Base-by-base conservation (phyloP, 1,139 yeast species). In the Candida smagusa region DNA sequence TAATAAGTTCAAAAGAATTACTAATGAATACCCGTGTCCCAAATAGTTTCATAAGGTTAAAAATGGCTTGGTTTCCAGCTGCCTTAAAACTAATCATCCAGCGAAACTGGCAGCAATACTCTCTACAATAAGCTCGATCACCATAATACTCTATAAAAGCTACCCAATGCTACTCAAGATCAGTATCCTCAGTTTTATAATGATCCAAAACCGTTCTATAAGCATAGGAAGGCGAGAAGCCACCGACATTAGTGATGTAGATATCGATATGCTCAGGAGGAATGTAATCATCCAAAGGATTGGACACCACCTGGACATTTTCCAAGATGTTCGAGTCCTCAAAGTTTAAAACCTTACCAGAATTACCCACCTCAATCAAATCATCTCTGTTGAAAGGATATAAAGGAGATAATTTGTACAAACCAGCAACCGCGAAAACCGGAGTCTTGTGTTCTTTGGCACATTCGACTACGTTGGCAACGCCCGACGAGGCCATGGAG, bases 401-500 rank as follows among this genome's bases (percentile, higher is more conserved):
- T 42, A 87, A 71, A 21, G 98, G 98, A 3, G 96, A 85, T 41
- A 94, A 73, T 62, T 92, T 92, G 70, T 87, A 92, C 41, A 92
- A 72, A 27, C 98, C 98, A 2, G 97, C 90, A 31, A 90, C 95
- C 0, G 95, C 92, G 56, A 94, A 84, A 5, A 94, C 98, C 0
- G 98, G 98, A 6, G 97, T 92, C 53, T 81, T 78, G 61, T 87
- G 90, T 56, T 87, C 96, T 55, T 86, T 87, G 9, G 99, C 99
- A 63, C 97, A 87, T 62, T 89, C 96, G 48, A 95, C 94, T 7
- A 89, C 96, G 39, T 87, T 77, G 19, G 96, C 88, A 25, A 87
- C 96, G 34, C 98, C 99, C 0, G 95, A 80, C 16, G 85, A 79
- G 2, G 96, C 80, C 41, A 89, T 77, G 48, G 96, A 84, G 7